These are phyloP conservation scores for Xylaria sp. DNA, from an alignment of 2,329 filamentous ascomycete genomes.

Conservation along the genomic window DNA sequence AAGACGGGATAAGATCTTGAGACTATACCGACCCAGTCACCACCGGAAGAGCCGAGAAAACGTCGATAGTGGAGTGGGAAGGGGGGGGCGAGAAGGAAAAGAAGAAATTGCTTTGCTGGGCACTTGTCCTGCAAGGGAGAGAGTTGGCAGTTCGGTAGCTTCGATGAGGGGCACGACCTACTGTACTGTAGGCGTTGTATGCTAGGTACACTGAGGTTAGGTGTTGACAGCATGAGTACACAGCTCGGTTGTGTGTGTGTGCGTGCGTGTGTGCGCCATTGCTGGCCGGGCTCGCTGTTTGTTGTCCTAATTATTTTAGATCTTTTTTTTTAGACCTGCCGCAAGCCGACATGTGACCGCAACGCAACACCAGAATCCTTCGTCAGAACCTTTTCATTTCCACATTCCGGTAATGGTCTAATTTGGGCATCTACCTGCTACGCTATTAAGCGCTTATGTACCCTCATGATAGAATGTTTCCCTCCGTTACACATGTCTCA, in stretches of 20 bases:
- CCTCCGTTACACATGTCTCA: neutral
- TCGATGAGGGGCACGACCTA: constrained; percentile 1
- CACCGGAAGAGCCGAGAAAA: neutral
- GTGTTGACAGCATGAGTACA: too few species aligned
- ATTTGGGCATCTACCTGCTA: neutral
- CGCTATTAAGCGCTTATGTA: neutral
- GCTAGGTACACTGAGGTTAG: too few species aligned
- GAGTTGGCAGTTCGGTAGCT: neutral
- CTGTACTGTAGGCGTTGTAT: too few species aligned
- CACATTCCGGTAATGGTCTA: neutral
- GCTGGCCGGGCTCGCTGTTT: neutral
- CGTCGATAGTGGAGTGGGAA: neutral
- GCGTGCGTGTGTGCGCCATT: neutral
- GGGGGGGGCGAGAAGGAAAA: neutral
- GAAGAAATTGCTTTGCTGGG: neutral
- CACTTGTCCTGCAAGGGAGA: constrained; percentile 4
- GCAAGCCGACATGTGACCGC: constrained; percentile 8
- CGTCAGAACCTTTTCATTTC: neutral
- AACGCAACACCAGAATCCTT: neutral
- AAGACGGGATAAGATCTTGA: neutral
- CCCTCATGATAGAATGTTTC: neutral
- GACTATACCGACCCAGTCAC: neutral
- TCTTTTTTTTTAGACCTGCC: constrained; percentile 8
- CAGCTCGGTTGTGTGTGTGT: neutral
- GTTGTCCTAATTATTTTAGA: constrained; percentile 8